Base-by-base conservation (phyloP, 1,284 basidiomycete genomes). In the Apiotrichum akiyoshidainum region DNA sequence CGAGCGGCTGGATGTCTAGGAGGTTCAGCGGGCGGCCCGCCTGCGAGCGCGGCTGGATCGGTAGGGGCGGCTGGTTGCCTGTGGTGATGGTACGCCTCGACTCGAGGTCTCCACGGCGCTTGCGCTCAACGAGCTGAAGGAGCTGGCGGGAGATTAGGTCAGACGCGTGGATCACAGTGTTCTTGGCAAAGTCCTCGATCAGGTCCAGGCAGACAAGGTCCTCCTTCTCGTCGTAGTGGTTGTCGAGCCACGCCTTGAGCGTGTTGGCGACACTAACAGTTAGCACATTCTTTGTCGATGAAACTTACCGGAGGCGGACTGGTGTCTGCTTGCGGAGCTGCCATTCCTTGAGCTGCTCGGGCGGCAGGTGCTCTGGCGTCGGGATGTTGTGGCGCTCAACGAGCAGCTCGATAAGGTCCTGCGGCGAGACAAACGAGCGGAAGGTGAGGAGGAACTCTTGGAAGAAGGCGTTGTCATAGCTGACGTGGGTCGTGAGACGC, bases 391-490 rank as follows among this genome's bases (percentile, higher is more conserved):
- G 99, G 8, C 96, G 87, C 57, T 85, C 82, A 12, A 90, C 84
- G 31, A 99, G 84, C n/a, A 91, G 81, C 54, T 92, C 86, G 59
- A 98, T 87, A 22, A 99, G 79, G 59, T 92, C 88, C 57, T 91
- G 84, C 19, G 92, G 81, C 1, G 87, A 88, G 16, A 91, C 92
- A 76, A 99, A 99, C 0, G 92, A 95, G 67, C 94, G 92, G 81
- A 93, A 97, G 1, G 96, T 99, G 84, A 97, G 89, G 62, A 99
- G 78, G 83, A 99, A 99, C 1, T 93, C 89, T 73, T 90, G 88
- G 73, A 87, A 90, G 79, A 91, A 99, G 8, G 85, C 84, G 19
- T 67, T 71, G 55, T 74, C 73, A 60, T 54, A 84, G 70, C 85
- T 84, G 64, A 91, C 89, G 74, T 99, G 95, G 37, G 90, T 87